These are phyloP conservation scores for Phyllachora maydis DNA, from an alignment of 2,329 filamentous ascomycete genomes.

Conservation along the genomic window DNA sequence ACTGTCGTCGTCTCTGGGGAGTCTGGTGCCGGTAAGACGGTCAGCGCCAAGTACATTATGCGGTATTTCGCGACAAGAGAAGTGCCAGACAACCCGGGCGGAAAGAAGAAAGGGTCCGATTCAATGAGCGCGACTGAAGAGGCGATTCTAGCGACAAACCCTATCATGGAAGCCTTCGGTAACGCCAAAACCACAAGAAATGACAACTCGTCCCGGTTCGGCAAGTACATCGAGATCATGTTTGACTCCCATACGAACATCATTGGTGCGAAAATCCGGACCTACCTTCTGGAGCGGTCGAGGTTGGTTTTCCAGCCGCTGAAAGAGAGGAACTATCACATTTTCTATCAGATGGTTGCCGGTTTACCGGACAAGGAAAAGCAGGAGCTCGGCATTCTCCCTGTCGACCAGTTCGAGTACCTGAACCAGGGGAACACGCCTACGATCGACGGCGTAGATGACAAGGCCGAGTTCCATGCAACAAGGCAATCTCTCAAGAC, in stretches of 20 bases:
- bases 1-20: constrained; percentile 98
- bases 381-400: constrained; percentile 56
- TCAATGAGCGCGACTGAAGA: constrained; percentile 96
- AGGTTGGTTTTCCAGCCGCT: constrained; percentile 91
- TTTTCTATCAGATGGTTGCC: constrained; percentile 93
- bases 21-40: constrained; percentile 95
- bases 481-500: constrained; percentile 72
- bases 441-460: constrained; percentile 82
- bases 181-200: constrained; percentile 99
- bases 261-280: constrained; percentile 92
- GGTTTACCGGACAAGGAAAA: constrained; percentile 74
- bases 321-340: constrained; percentile 97
- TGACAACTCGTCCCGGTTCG: constrained; percentile 96
- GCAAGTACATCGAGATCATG: constrained; percentile 99
- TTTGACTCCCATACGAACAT: constrained; percentile 92
- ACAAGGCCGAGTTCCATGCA: constrained; percentile 81
- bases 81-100: constrained; percentile 69
- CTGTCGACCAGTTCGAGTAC: constrained; percentile 86
- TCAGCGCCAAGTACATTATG: constrained; percentile 99
- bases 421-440: constrained; percentile 88
- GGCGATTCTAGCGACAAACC: constrained; percentile 93
- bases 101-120: constrained; percentile 56
- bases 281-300: constrained; percentile 86
- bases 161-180: constrained; percentile 98
- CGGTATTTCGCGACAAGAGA: constrained; percentile 97